Evolutionary conservation across 2,329 filamentous ascomycete genomes (phyloP), one percentile per base, ranked within the genome.

Genomic region (Neonectria sp.): DNA sequence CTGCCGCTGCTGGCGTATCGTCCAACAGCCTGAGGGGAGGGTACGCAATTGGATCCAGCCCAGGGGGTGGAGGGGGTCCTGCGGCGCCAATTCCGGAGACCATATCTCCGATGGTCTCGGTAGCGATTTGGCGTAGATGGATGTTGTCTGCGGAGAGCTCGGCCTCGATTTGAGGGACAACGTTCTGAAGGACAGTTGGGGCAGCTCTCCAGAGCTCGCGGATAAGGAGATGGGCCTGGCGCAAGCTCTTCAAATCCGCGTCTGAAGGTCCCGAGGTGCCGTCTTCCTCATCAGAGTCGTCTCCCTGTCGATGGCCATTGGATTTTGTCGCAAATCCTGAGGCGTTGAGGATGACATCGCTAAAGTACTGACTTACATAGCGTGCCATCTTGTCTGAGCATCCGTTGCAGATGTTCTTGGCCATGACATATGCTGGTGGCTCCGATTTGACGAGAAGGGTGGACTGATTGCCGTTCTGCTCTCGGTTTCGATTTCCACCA

Each of bases 361-460:
- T 97, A 79, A 99, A 99, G 80, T 98, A 99, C 77, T 97, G 95
- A 72, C 94, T 95, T 63, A 98, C 92, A 73, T 97, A 94, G 68
- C 95, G 92, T 1, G 94, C 92, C 95, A 99, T 98, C 81, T 97
- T 97, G 73, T 98, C 95, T 1, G 93, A 90, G 73, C 92, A 97
- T 21, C 89, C 89, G 75, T 95, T 96, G 84, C 96, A 99, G 51
- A 99, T 91, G 3, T 93, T 93, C 81, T 97, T 97, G 25, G 96
- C 95, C 93, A 98, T 97, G 77, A 96, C 92, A 82, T 99, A 99
- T 2, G 96, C 95, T 17, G 95, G 90, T 2, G 96, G 95, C 63
- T 97, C 92, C 69, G 96, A 93, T 77, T 97, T 97, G 60, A 94
- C 85, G n/a, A 94, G 85, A 21, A 97, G 86, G 0, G 93, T 97